A percentile compares a stretch with the other conserved stretches of the same genome.
Conservation (phyloP, 163 green algal genomes). For the Chlamydomonas reinhardtii region DNA sequence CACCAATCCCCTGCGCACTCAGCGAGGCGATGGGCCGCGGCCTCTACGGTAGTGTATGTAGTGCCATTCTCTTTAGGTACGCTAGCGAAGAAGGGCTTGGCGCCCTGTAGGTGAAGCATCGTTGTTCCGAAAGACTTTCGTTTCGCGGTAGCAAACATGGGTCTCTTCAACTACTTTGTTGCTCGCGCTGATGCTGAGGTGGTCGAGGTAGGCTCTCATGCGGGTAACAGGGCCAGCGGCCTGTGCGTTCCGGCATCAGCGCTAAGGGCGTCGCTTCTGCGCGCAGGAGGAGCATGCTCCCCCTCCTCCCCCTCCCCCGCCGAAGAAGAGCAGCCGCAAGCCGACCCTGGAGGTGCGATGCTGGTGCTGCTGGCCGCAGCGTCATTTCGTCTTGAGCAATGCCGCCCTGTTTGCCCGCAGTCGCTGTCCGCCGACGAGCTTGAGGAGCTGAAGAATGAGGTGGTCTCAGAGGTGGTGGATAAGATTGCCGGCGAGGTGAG, state of each 20-base stretch:
- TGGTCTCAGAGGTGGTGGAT: constrained; percentile 60
- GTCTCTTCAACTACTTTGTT: constrained; percentile 32
- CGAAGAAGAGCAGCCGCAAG: constrained; percentile 22
- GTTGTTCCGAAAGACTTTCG: constrained; percentile 8
- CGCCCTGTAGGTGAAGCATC: no score
- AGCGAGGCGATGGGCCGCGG: no score
- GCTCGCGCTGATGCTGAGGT: constrained; percentile 33
- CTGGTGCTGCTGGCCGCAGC: no score
- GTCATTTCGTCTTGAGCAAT: neutral
- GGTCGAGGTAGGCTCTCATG: neutral
- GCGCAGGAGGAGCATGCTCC: constrained; percentile 29
- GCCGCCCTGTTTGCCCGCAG: constrained; percentile 18
- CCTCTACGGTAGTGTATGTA: no score
- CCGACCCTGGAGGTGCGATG: constrained; percentile 42
- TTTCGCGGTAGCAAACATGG: constrained; percentile 3
- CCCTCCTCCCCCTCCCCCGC: constrained; percentile 31
- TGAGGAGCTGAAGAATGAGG: constrained; percentile 64
- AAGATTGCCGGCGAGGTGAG: constrained; percentile 62
- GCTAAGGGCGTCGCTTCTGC: no score
- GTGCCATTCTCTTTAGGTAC: no score
- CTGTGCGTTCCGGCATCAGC: constrained; percentile 14
- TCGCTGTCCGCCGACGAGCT: constrained; percentile 56
- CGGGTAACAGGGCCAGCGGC: no score
- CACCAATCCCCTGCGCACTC: no score
- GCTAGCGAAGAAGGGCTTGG: no score